phyloP scores from a whole-genome alignment of 2,329 filamentous ascomycete species.

The Hypocreales sp. region DNA sequence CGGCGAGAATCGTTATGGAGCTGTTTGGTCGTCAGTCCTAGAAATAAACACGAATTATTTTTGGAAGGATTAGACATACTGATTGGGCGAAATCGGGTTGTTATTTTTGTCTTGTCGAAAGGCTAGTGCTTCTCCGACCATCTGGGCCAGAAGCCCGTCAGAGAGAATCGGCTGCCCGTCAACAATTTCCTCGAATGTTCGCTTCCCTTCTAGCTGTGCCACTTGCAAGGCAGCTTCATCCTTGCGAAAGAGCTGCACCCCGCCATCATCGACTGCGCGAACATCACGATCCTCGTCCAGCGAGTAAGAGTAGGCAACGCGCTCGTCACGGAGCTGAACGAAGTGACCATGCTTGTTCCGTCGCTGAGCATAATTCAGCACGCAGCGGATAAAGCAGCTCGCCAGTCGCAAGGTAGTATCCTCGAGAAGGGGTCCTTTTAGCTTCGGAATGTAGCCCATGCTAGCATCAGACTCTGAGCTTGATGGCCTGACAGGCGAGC shows the following conservation, averaged over 20 bases:
- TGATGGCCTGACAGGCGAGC: not conserved
- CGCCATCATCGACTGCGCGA: conserved; percentile 2
- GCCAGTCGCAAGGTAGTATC: conserved; percentile 2
- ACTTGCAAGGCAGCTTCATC: no score
- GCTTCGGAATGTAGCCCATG: conserved; percentile 1
- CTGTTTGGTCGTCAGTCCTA: not conserved
- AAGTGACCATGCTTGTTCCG: not conserved
- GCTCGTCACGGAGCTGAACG: conserved; percentile 1
- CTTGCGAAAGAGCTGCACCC: conserved; percentile 1
- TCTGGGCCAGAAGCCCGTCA: no score
- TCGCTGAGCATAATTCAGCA: conserved; percentile 1
- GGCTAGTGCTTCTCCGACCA: no score
- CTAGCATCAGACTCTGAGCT: not conserved
- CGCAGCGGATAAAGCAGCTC: conserved; percentile 1
- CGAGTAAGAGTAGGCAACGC: not conserved
- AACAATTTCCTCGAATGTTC: no score
- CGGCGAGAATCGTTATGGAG: conserved; percentile 1
- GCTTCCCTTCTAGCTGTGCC: no score
- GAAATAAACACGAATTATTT: no score
- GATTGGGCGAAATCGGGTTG: no score
- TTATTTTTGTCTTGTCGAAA: no score
- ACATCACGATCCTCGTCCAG: not conserved
- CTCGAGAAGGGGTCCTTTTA: not conserved
- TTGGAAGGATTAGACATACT: no score
- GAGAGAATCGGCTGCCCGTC: no score